Base-by-base conservation (phyloP, 345 rosid species). In the Conringia planisiliqua region DNA sequence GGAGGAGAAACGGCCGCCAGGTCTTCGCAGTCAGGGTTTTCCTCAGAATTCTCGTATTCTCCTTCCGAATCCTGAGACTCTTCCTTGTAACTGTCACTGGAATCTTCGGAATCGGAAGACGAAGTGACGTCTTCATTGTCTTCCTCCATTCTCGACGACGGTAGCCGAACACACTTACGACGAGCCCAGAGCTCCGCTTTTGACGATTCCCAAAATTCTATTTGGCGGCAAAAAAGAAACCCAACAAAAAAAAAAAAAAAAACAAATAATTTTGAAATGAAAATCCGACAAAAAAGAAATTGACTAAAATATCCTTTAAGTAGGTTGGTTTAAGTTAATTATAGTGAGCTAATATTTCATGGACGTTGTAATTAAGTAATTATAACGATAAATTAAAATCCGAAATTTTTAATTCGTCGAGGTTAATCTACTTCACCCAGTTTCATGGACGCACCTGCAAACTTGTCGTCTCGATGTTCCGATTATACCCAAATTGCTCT, bases 401-500 rank as follows among this genome's bases (percentile, higher is more conserved):
- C 2, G 36, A 60, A 39, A 11, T 48, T 18, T 68, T 52, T 70
- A 7, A 62, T 70, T 57, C 67, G 72, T 39, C 68, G 70, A 18
- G 62, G 30, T 77, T 48, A 22, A 33, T 40, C 22, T 60, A 64
- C 72, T 50, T 64, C 0, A 71, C 56, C 76, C 72, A 71, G 4
- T 58, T 71, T 71, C 58, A 78, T 78, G 81, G 81, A 50, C 47
- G 77, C 63, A 65, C 42, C 81, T 48, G 73, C 64, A 81, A 78
- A 46, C 59, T 71, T 71, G 4, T 71, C 72, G 26, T 71, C 68
- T 71, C 73, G 8, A 93, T 93, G 97, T 84, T 86, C 77, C 78
- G 86, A 71, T 62, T 82, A 68, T 85, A 66, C 80, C 89, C 88
- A 42, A 81, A 62, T 40, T 71, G 74, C 81, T 77, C 90, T 68